Percentiles rank a stretch among this genome's conserved stretches.
phyloP scores from a whole-genome alignment of 495 filamentous ascomycete genomes.

The Aspergillus saccharolyticus region DNA sequence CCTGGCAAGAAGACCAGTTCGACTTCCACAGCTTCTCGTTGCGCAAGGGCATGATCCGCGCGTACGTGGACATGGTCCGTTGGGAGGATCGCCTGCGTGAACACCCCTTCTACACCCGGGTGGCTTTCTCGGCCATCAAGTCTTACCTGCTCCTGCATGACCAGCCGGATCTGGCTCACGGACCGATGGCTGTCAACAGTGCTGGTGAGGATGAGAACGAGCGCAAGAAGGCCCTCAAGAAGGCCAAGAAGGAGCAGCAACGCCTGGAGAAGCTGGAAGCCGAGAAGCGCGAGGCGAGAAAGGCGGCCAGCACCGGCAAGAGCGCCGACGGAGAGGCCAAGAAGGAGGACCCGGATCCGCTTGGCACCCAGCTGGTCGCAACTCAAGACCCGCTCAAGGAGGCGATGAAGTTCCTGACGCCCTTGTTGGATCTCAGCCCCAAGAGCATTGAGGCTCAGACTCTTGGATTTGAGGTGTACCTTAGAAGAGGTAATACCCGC shows the following conservation, averaged over 20 bases:
- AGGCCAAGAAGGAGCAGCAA: constrained; percentile 88
- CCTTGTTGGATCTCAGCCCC: constrained; percentile 75
- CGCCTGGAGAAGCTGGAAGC: constrained; percentile 76
- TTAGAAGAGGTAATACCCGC: constrained; percentile 73
- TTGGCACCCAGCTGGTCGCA: constrained; percentile 68
- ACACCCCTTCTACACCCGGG: constrained; percentile 86
- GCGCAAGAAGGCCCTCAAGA: constrained; percentile 89
- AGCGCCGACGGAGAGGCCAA: constrained; percentile 51
- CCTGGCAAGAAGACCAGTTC: constrained; percentile 97
- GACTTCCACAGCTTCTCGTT: constrained; percentile 98
- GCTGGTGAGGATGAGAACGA: constrained; percentile 57
- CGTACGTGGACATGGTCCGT: constrained; percentile 91
- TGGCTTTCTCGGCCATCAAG: constrained; percentile 77
- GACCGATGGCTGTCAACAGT: constrained; percentile 51
- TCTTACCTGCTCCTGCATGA: constrained; percentile 79
- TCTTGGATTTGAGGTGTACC: constrained; percentile 83
- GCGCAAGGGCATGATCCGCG: constrained; percentile 87
- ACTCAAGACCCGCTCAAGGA: constrained; percentile 80
- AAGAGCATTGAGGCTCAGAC: constrained; percentile 77
- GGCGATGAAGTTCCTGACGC: constrained; percentile 79
- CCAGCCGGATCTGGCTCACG: constrained; percentile 59
- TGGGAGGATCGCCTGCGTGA: constrained; percentile 91
- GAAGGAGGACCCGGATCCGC: constrained; percentile 84
- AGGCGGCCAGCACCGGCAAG: constrained; percentile 45
- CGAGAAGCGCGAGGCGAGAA: constrained; percentile 64